A percentile compares a stretch with the other conserved stretches of the same genome.
phyloP scores from a whole-genome alignment of 208 protist species.

The Plasmodiophora brassicae region DNA sequence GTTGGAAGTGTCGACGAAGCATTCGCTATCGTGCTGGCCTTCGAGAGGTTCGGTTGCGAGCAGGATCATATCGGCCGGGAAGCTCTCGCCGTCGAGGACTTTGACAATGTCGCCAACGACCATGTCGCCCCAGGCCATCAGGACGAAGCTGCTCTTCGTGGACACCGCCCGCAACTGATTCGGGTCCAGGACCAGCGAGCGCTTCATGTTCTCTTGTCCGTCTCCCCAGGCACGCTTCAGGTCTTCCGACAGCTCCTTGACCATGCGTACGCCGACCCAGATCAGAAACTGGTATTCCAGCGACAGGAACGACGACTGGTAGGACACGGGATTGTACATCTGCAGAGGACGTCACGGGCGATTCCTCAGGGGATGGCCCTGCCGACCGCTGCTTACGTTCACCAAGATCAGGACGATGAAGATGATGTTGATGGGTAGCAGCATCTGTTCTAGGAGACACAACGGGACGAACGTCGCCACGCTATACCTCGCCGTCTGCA shows the following conservation, averaged over 20 bases:
- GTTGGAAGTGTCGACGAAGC: constrained; percentile 21
- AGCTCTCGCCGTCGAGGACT: neutral
- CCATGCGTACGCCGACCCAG: neutral
- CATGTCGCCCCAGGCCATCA: constrained; percentile 15
- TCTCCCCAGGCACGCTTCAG: neutral
- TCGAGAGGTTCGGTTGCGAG: constrained; percentile 16
- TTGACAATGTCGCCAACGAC: constrained; percentile 10
- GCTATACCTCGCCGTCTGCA: constrained; percentile 11
- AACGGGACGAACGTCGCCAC: neutral
- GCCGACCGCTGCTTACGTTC: too few relatives aligned
- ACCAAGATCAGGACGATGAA: neutral
- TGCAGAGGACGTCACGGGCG: too few relatives aligned
- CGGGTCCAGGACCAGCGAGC: constrained; percentile 18
- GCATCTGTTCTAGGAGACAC: neutral
- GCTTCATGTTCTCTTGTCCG: constrained; percentile 7
- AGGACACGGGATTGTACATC: too few relatives aligned
- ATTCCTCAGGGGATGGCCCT: too few relatives aligned
- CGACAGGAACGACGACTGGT: neutral
- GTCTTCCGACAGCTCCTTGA: neutral
- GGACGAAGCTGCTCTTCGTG: neutral
- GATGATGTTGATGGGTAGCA: neutral
- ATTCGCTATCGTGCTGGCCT: neutral
- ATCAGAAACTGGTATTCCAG: neutral
- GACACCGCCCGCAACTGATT: neutral
- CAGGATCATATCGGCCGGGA: constrained; percentile 10